Conservation (phyloP, 495 filamentous ascomycete genomes). For the Haplographium delicatum region DNA sequence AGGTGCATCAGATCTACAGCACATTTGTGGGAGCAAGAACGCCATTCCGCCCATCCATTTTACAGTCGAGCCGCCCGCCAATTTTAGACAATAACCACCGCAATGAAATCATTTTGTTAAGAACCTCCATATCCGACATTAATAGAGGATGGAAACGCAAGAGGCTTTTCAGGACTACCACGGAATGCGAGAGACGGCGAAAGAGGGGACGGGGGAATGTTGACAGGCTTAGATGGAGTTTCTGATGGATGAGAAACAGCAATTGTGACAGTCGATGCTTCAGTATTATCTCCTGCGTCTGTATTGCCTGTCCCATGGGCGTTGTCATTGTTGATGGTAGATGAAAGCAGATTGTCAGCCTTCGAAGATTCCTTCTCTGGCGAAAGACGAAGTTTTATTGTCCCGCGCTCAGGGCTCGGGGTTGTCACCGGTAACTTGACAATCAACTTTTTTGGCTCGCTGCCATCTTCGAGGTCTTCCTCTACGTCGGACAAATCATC, state of each 20-base stretch:
- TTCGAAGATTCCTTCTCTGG: slow-evolving; percentile 16
- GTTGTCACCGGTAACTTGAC: slow-evolving; percentile 54
- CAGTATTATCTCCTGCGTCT: background rate
- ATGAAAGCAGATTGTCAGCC: background rate
- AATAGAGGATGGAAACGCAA: slow-evolving; percentile 29
- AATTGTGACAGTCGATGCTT: background rate
- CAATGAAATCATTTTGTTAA: slow-evolving; percentile 3
- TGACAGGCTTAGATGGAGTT: slow-evolving; percentile 4
- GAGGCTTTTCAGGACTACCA: slow-evolving; percentile 46
- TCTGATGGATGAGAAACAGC: background rate
- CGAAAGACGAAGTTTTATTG: slow-evolving; percentile 14
- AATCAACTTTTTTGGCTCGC: slow-evolving; percentile 52
- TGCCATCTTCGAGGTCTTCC: slow-evolving; percentile 49
- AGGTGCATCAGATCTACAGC: background rate
- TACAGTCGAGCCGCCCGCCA: slow-evolving; percentile 2
- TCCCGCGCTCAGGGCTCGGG: slow-evolving; percentile 24
- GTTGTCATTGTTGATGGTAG: background rate
- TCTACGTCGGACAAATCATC: slow-evolving; percentile 43
- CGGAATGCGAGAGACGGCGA: slow-evolving; percentile 44
- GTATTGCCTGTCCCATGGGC: background rate
- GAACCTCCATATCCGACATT: slow-evolving; percentile 28
- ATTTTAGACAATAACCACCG: background rate
- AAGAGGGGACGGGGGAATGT: slow-evolving; percentile 3
- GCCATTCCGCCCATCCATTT: slow-evolving; percentile 6
- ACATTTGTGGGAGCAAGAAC: background rate